phyloP scores from a whole-genome alignment of 768 basidiomycete genomes.

The Mycena sanguinolenta region DNA sequence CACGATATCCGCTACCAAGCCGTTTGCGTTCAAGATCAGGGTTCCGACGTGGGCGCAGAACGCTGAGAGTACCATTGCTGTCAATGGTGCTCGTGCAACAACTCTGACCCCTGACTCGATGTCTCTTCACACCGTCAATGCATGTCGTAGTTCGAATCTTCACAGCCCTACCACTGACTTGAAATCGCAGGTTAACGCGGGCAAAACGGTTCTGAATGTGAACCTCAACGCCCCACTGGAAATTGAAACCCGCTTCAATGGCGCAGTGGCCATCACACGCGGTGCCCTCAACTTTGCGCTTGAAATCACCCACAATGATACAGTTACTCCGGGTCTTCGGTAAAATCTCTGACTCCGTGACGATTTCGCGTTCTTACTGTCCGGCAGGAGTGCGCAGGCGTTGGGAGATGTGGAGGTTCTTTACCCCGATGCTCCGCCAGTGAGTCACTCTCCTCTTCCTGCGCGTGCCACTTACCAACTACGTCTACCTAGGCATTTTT shows the following conservation, averaged over 20 bases:
- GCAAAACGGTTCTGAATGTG: slow-evolving; percentile 48
- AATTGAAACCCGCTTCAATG: slow-evolving; percentile 51
- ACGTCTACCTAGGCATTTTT: slow-evolving; percentile 22
- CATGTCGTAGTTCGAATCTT: slow-evolving; percentile 18
- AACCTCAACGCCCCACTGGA: slow-evolving; percentile 50
- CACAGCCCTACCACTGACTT: background rate
- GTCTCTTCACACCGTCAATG: slow-evolving; percentile 52
- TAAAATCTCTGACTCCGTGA: slow-evolving; percentile 18
- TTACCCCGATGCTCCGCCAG: slow-evolving; percentile 52
- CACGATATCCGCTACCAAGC: slow-evolving; percentile 47
- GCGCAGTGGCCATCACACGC: slow-evolving; percentile 52
- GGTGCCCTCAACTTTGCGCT: slow-evolving; percentile 56
- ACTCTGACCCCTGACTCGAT: slow-evolving; percentile 43
- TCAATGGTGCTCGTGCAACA: slow-evolving; percentile 43
- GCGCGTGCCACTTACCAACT: background rate
- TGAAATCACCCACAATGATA: slow-evolving; percentile 51
- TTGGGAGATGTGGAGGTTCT: slow-evolving; percentile 49
- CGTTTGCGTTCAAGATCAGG: slow-evolving; percentile 54
- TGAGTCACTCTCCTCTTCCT: slow-evolving; percentile 35
- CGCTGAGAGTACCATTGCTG: slow-evolving; percentile 48
- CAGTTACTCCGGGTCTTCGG: slow-evolving; percentile 50
- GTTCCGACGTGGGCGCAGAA: slow-evolving; percentile 56
- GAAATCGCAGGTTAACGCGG: slow-evolving; percentile 35
- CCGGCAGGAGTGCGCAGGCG: slow-evolving; percentile 53
- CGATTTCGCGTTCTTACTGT: background rate